These are phyloP conservation scores for Penicillium dipodomyicola DNA, from an alignment of 495 filamentous ascomycete species.

Conservation along the genomic window DNA sequence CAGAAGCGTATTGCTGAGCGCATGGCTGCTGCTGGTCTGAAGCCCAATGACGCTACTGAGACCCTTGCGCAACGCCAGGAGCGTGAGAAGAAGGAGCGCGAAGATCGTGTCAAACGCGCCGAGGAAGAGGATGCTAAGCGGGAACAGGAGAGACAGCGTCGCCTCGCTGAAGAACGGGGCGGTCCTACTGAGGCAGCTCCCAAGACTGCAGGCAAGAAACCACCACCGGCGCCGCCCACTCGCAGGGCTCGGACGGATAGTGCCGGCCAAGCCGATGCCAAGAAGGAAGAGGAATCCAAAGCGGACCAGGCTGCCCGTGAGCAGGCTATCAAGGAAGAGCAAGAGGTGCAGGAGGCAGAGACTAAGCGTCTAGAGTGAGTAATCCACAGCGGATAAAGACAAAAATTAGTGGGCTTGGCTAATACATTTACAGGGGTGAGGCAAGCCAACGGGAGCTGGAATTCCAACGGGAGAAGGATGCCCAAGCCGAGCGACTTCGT, in stretches of 20 bases:
- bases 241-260: slow-evolving; percentile 68
- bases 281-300: slow-evolving; percentile 55
- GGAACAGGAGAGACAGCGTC: slow-evolving; percentile 80
- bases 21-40: slow-evolving; percentile 88
- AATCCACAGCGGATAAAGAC: background rate
- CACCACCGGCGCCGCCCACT: slow-evolving; percentile 79
- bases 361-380: slow-evolving; percentile 83
- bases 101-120: slow-evolving; percentile 79
- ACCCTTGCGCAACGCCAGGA: slow-evolving; percentile 80
- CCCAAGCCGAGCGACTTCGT: slow-evolving; percentile 74
- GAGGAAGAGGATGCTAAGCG: slow-evolving; percentile 95
- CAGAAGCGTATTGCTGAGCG: slow-evolving; percentile 98
- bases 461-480: slow-evolving; percentile 73
- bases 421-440: slow-evolving; percentile 61
- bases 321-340: slow-evolving; percentile 63
- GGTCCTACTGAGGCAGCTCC: slow-evolving; percentile 53
- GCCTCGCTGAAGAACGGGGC: slow-evolving; percentile 79
- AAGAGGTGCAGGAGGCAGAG: slow-evolving; percentile 72
- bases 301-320: slow-evolving; percentile 54
- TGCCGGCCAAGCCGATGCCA: slow-evolving; percentile 54
- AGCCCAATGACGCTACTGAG: slow-evolving; percentile 67
- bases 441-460: slow-evolving; percentile 74
- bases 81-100: slow-evolving; percentile 81
- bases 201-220: slow-evolving; percentile 67
- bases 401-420: slow-evolving; percentile 26